A percentile compares a stretch with the other conserved stretches of the same genome.
phyloP scores from a whole-genome alignment of 176 grass and related monocot species.

The Triticum urartu region DNA sequence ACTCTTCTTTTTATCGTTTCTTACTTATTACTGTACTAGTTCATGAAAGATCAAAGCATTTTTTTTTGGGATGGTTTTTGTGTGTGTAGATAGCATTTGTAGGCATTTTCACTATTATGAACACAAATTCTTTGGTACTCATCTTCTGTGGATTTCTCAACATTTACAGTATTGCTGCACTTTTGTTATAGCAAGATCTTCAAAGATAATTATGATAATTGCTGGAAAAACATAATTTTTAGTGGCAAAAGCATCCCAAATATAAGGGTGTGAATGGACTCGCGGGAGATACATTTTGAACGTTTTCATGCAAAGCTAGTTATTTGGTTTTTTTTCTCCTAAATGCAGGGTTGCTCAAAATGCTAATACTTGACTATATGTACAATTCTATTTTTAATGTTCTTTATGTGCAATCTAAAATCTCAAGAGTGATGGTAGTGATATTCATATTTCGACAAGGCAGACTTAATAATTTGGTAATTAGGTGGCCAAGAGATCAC shows the following conservation, averaged over 20 bases:
- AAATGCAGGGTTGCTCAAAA: too few species aligned
- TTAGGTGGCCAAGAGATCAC: conserved; percentile 18
- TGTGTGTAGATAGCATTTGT: background rate
- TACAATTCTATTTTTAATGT: too few species aligned
- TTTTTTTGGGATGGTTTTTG: background rate
- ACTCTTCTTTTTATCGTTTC: background rate
- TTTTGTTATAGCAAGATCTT: too few species aligned
- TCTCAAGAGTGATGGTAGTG: background rate
- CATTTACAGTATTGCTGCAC: background rate
- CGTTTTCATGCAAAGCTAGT: too few species aligned
- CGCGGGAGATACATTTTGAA: too few species aligned
- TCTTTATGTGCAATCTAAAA: too few species aligned
- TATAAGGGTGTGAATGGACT: background rate
- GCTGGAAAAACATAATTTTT: too few species aligned
- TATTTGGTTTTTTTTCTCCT: background rate
- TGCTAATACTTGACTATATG: too few species aligned
- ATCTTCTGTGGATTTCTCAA: background rate
- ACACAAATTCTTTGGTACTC: background rate
- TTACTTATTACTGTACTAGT: background rate
- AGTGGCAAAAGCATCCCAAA: background rate
- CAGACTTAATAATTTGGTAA: background rate
- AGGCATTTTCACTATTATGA: background rate
- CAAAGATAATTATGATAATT: background rate
- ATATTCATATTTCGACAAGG: background rate
- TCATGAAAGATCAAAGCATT: background rate